Evolutionary conservation across 768 basidiomycete species (phyloP).

Genomic region (Kwoniella sp.): DNA sequence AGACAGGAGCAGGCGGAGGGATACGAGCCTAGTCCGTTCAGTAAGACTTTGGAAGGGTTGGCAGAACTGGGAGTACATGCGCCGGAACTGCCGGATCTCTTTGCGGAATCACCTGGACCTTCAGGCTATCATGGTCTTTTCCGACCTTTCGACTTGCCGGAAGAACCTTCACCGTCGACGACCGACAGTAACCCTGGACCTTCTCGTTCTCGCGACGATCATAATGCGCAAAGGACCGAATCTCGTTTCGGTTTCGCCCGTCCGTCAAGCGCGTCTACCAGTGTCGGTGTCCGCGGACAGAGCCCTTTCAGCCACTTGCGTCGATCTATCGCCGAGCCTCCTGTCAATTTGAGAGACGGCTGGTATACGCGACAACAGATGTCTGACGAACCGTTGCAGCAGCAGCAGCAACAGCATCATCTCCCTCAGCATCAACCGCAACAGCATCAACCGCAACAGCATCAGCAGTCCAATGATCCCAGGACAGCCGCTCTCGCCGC

Average conservation of each 20-base stretch:
- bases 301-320: constrained; percentile 37
- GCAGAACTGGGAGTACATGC: constrained; percentile 45
- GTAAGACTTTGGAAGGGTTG: constrained; percentile 40
- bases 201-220: constrained; percentile 18
- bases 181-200: constrained; percentile 25
- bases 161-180: constrained; percentile 9
- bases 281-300: constrained; percentile 29
- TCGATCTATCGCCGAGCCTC: constrained; percentile 22
- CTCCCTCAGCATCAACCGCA: background rate
- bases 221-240: constrained; percentile 32
- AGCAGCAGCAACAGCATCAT: background rate
- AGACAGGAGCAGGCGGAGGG: constrained; percentile 19
- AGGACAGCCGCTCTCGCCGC: constrained; percentile 18
- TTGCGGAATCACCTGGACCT: constrained; percentile 12
- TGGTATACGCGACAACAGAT: constrained; percentile 18
- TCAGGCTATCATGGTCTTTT: constrained; percentile 28
- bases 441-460: constrained; percentile 1
- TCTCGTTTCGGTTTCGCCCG: constrained; percentile 52
- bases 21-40: constrained; percentile 42
- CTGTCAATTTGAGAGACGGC: constrained; percentile 19
- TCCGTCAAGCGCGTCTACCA: constrained; percentile 10
- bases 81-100: constrained; percentile 34
- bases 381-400: background rate
- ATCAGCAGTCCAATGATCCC: constrained; percentile 19
- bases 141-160: constrained; percentile 39